Base-by-base conservation (phyloP, 257 asterid genomes). In the Nyctanthes arbortristis region DNA sequence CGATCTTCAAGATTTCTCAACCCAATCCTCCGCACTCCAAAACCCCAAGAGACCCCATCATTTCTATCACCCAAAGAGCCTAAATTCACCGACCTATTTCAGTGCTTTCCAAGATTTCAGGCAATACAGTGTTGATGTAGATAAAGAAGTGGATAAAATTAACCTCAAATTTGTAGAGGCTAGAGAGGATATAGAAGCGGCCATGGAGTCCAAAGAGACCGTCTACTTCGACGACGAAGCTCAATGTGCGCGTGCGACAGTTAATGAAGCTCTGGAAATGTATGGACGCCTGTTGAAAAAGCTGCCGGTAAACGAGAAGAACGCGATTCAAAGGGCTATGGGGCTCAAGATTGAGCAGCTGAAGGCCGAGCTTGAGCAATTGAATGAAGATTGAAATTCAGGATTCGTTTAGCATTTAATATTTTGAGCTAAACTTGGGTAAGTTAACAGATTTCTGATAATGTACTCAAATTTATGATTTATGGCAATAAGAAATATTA, bases 151-250 rank as follows among this genome's bases (percentile, higher is more conserved):
- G 72, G 99, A 94, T 60, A 63, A 47, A 47, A 94, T 94, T 34
- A 94, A 94, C 83, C 84, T 86, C 79, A 94, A 91, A 81, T 94
- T 94, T 66, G 93, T 93, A n/a, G 99, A 91, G 82, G 99, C 99
- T 10, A 83, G 99, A 66, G 99, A 94, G 82, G 99, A 94, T 89
- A 85, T 94, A 65, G 99, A 94, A 22, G 77, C 94, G 47, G 99
- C 99, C 10, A 65, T 94, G 97, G 97, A 91, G 18, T 89, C 97
- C 6, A 91, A 94, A 43, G 99, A 94, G 71, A 91, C 99, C 0
- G 95, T 91, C 47, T 94, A 94, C 72, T 91, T 94, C 66, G 82
- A 94, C 65, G 97, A 93, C 65, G 97, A 93, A 84, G 97, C 97
- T 43, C 96, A 86, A 67, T 94, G 96, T 62, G 99, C 99, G 3